Evolutionary conservation across 169 alveolate species (phyloP).

Genomic region (Amoebophrya sp.): DNA sequence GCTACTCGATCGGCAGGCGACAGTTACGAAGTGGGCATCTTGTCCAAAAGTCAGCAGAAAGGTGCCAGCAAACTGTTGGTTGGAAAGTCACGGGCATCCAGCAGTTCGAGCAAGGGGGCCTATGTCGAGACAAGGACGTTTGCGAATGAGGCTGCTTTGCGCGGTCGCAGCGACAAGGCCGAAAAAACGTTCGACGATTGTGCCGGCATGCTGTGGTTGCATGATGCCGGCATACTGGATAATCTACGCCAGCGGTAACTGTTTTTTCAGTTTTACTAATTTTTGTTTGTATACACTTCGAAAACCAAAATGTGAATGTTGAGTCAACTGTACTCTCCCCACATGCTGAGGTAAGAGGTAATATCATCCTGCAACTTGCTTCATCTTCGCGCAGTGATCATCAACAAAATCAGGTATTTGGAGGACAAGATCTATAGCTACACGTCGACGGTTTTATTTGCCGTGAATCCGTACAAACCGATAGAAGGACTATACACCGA

Average conservation of each 20-base stretch:
- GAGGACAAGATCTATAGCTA: neutral
- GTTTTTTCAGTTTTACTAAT: neutral
- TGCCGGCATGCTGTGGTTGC: neutral
- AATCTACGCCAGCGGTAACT: neutral
- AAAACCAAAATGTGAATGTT: no score
- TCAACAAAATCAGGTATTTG: neutral
- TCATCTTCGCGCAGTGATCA: no score
- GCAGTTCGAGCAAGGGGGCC: neutral
- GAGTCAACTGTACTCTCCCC: no score
- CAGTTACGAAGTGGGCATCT: no score
- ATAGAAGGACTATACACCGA: conserved; percentile 23
- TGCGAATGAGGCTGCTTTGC: neutral
- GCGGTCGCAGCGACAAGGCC: neutral
- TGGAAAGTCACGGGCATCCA: no score
- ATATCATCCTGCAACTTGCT: no score
- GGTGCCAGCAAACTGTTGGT: no score
- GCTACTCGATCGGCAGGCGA: no score
- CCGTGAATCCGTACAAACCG: conserved; percentile 50
- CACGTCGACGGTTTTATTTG: conserved; percentile 44
- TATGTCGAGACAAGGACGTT: neutral
- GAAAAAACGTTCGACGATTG: neutral
- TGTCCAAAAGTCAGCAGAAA: no score
- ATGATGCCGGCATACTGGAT: neutral
- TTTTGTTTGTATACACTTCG: no score
- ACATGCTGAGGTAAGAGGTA: no score